Percentiles rank a stretch among this genome's conserved stretches.
phyloP scores from a whole-genome alignment of 768 basidiomycete genomes.

The Hypholoma fasciculare region DNA sequence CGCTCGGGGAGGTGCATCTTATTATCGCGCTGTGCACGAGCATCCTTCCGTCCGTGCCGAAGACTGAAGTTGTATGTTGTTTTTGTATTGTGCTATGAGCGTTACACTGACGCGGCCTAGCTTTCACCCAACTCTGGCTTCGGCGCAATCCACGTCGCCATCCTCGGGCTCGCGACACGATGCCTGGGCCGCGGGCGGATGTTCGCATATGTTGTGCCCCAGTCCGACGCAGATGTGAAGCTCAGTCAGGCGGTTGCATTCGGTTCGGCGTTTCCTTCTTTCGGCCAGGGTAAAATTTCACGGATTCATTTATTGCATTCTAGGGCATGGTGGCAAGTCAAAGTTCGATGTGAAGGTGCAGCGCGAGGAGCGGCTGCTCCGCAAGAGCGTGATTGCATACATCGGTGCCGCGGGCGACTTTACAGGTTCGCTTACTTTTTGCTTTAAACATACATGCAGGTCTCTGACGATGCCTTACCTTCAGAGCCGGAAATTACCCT shows the following conservation, averaged over 20 bases:
- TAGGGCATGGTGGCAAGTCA: slow-evolving; percentile 53
- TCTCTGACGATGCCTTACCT: not conserved
- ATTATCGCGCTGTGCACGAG: slow-evolving; percentile 70
- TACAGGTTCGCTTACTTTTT: slow-evolving; percentile 43
- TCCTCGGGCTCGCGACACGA: slow-evolving; percentile 72
- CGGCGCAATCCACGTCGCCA: slow-evolving; percentile 81
- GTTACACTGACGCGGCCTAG: slow-evolving; percentile 25
- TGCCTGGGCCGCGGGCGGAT: slow-evolving; percentile 63
- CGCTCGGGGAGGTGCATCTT: slow-evolving; percentile 79
- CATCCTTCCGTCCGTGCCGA: slow-evolving; percentile 71
- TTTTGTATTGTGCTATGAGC: not conserved
- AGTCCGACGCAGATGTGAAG: slow-evolving; percentile 64
- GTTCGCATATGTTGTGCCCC: slow-evolving; percentile 57
- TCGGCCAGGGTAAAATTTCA: not conserved
- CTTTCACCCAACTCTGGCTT: slow-evolving; percentile 73
- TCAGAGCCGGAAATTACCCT: slow-evolving; percentile 72
- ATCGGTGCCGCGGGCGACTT: slow-evolving; percentile 73
- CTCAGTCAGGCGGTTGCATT: slow-evolving; percentile 55
- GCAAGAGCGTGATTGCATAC: slow-evolving; percentile 65
- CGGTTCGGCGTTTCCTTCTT: slow-evolving; percentile 35
- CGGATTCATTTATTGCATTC: slow-evolving; percentile 1
- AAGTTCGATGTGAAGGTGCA: slow-evolving; percentile 62
- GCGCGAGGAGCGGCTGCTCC: slow-evolving; percentile 55
- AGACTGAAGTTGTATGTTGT: slow-evolving; percentile 71
- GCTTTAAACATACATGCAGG: not conserved